Evolutionary conservation across 306 rosid species (phyloP), one percentile per base, ranked within the genome.

Genomic region (Glycyrrhiza uralensis): DNA sequence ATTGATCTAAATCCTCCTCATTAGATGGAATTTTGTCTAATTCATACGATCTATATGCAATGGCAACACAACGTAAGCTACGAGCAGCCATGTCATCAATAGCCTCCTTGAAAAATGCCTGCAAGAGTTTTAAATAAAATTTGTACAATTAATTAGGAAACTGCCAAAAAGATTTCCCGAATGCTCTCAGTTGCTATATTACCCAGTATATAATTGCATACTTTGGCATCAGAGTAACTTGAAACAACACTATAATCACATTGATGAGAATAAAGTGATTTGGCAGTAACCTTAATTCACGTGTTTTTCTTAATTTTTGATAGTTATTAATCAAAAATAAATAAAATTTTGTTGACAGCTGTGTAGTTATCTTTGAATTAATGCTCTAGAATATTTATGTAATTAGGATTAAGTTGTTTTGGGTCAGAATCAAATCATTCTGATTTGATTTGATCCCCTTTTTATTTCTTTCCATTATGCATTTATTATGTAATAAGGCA

Each of bases 1-100:
- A 94, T 65, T 87, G 84, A 69, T 66, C 72, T 71, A 91, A 80
- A 28, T 80, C 79, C 66, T 86, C 90, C 72, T 87, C 95, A 55
- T 80, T 82, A 15, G 85, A 52, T 41, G 98, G 97, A 86, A 94
- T 81, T 67, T 81, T 79, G 15, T 83, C 89, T 28, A 76, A 75
- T 58, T 89, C 95, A 75, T 80, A 87, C 39, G 86, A 62, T 84
- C 95, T 86, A 78, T 87, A 94, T 58, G 97, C 98, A 82, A 94
- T 85, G 77, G 96, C 97, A 45, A 94, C 91, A 60, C 98, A 94
- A 33, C 98, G 88, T 92, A 94, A 75, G 81, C 98, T 91, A 64
- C 82, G 90, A 60, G 89, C 91, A 72, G 98, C 93, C 98, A 94
- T 94, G 56, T 85, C 82, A 83, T 87, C 74, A 67, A 94, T 94